These are phyloP conservation scores for Aspergillus bridgeri DNA, from an alignment of 495 filamentous ascomycete species.

Conservation along the genomic window DNA sequence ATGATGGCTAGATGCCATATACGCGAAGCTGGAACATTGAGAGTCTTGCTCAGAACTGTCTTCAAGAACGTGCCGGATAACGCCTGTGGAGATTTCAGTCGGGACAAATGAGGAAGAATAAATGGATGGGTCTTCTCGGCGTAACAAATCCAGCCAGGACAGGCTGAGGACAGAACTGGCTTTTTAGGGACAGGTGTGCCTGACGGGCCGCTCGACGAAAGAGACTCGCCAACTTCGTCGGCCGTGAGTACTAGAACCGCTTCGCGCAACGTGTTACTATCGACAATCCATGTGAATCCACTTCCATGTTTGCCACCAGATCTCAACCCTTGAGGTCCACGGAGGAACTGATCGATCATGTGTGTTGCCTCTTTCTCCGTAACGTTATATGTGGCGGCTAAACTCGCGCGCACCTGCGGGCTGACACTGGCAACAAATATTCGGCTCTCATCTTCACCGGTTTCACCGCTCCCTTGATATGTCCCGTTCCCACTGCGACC, in stretches of 20 bases:
- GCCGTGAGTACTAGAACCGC: slow-evolving; percentile 73
- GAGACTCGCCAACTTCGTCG: slow-evolving; percentile 64
- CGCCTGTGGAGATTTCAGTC: slow-evolving; percentile 90
- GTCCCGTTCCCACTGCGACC: slow-evolving; percentile 19
- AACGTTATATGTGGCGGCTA: slow-evolving; percentile 77
- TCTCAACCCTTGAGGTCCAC: slow-evolving; percentile 64
- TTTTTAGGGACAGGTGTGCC: slow-evolving; percentile 45
- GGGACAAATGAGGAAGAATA: slow-evolving; percentile 85
- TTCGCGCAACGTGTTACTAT: slow-evolving; percentile 78
- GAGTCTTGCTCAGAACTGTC: slow-evolving; percentile 65
- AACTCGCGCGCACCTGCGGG: slow-evolving; percentile 80
- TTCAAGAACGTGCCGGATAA: slow-evolving; percentile 87
- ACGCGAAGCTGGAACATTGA: slow-evolving; percentile 68
- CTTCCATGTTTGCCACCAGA: slow-evolving; percentile 66
- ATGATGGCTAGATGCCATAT: slow-evolving; percentile 95
- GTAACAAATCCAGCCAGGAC: slow-evolving; percentile 98
- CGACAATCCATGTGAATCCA: slow-evolving; percentile 81
- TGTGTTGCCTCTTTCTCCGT: slow-evolving; percentile 68
- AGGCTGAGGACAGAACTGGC: slow-evolving; percentile 85
- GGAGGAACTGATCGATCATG: slow-evolving; percentile 80
- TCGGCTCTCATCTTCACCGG: slow-evolving; percentile 48
- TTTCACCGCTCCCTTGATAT: slow-evolving; percentile 19
- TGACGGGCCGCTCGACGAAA: slow-evolving; percentile 21
- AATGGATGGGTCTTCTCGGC: slow-evolving; percentile 96
- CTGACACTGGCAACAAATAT: slow-evolving; percentile 89